Conservation (phyloP, 2,329 filamentous ascomycete species). For the Aspergillus tubingensis region DNA sequence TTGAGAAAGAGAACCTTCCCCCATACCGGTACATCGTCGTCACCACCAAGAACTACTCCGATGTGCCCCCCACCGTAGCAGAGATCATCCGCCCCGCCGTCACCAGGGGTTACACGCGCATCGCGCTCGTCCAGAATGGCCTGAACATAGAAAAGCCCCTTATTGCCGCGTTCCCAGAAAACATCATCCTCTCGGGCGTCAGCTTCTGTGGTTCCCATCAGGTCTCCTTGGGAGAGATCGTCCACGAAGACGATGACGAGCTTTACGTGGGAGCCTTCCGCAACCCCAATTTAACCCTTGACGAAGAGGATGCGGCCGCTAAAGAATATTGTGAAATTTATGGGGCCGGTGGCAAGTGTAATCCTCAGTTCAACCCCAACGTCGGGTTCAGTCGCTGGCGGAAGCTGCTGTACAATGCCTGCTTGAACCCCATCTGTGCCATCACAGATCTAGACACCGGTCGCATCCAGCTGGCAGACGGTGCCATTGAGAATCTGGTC, state of each 20-base stretch:
- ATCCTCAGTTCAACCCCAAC: constrained; percentile 41
- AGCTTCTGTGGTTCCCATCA: constrained; percentile 56
- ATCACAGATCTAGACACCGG: constrained; percentile 54
- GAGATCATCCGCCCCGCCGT: constrained; percentile 57
- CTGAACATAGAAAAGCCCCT: constrained; percentile 63
- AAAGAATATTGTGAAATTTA: constrained; percentile 52
- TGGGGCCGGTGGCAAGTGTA: constrained; percentile 48
- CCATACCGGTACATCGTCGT: constrained; percentile 59
- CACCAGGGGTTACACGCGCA: constrained; percentile 52
- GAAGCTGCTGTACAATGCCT: constrained; percentile 52
- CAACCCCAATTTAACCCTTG: constrained; percentile 15
- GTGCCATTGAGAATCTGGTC: constrained; percentile 52
- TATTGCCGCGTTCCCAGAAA: constrained; percentile 52
- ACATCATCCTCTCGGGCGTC: constrained; percentile 56
- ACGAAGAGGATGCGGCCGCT: constrained; percentile 33
- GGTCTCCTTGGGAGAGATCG: constrained; percentile 48
- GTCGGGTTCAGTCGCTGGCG: constrained; percentile 30
- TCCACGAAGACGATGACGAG: constrained; percentile 55
- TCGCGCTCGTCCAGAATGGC: constrained; percentile 63
- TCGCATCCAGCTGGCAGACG: constrained; percentile 49
- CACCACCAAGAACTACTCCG: constrained; percentile 61
- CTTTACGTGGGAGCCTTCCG: constrained; percentile 55
- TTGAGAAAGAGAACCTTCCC: constrained; percentile 22
- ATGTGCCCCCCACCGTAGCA: constrained; percentile 51
- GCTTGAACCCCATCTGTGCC: constrained; percentile 55